Evolutionary conservation across 257 asterid species (phyloP).

Genomic region (Solanum appendiculatum): DNA sequence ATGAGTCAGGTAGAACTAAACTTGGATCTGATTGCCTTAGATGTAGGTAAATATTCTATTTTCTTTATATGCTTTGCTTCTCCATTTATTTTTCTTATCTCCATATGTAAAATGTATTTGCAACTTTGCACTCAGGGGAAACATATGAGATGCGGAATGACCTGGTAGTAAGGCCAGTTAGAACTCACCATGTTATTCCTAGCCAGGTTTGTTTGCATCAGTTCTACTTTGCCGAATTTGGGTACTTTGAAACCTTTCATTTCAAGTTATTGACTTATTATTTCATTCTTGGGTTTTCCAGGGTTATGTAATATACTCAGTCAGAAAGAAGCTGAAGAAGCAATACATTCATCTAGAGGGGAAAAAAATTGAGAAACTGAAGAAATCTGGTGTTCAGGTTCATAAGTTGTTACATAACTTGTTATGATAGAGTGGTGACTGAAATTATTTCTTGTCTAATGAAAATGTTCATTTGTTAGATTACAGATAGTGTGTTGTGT

Average conservation of each 20-base stretch:
- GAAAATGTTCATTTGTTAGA: conserved; percentile 35
- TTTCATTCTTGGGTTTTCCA: conserved; percentile 12
- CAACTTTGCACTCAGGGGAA: conserved; percentile 51
- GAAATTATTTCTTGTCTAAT: neutral
- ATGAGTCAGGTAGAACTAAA: conserved; percentile 80
- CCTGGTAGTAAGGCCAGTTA: conserved; percentile 82
- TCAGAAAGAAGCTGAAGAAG: conserved; percentile 85
- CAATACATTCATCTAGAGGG: conserved; percentile 80
- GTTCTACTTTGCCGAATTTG: neutral
- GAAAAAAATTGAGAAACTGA: conserved; percentile 84
- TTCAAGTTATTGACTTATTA: neutral
- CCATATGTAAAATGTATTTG: neutral
- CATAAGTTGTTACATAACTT: conserved; percentile 2
- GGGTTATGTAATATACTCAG: conserved; percentile 94
- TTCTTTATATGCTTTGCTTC: neutral
- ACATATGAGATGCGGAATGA: conserved; percentile 98
- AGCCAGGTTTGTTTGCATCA: conserved; percentile 58
- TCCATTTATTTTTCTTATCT: neutral
- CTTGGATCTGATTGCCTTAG: conserved; percentile 75
- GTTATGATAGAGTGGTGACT: neutral
- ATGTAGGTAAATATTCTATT: conserved; percentile 49
- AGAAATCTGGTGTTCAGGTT: conserved; percentile 95
- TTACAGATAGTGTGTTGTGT: conserved; percentile 72
- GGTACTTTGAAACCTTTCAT: neutral
- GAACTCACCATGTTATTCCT: conserved; percentile 76